Conservation (phyloP, 2,329 filamentous ascomycete species). For the Pyrenochaeta sp. region DNA sequence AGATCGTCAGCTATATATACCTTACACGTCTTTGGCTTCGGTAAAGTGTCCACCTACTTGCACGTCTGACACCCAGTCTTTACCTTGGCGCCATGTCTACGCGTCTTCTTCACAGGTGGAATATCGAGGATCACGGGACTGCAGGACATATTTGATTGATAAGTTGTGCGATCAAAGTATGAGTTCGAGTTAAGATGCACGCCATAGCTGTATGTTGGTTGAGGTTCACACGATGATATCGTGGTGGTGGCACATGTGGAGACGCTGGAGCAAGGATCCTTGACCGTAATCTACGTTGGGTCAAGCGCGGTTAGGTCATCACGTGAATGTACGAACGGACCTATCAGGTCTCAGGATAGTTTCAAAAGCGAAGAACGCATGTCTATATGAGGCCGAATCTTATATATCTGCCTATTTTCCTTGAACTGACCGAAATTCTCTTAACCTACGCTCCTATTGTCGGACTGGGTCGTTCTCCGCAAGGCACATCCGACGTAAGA, state of each 20-base stretch:
- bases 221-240: neutral
- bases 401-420: too few species aligned
- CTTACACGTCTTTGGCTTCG: neutral
- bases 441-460: neutral
- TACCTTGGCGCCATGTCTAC: constrained; percentile 11
- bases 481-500: too few species aligned
- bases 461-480: neutral
- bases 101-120: neutral
- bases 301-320: neutral
- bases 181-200: neutral
- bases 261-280: neutral
- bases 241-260: neutral
- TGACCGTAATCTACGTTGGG: neutral
- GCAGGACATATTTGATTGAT: neutral
- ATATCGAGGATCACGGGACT: neutral
- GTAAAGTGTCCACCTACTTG: constrained; percentile 20
- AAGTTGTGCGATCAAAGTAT: neutral
- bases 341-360: neutral
- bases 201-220: neutral
- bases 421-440: neutral
- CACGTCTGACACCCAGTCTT: constrained; percentile 34
- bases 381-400: too few species aligned
- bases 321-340: neutral
- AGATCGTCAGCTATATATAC: constrained; percentile 9
- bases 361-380: neutral